Evolutionary conservation across 345 rosid species (phyloP), one percentile per base, ranked within the genome.

Genomic region (Eutrema heterophyllum): DNA sequence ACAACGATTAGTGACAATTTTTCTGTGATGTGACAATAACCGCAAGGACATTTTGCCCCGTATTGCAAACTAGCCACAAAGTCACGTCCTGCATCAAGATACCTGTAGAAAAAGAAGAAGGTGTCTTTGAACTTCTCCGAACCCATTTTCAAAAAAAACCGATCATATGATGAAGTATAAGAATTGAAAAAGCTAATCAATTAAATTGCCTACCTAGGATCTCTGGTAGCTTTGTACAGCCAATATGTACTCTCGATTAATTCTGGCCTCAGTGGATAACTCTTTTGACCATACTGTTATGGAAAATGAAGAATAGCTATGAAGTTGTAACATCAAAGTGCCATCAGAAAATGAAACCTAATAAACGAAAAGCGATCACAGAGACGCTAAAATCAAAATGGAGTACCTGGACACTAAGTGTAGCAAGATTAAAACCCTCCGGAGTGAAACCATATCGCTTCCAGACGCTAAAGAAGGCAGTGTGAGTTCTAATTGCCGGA

Each of bases 241-340:
- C 97, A 92, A 73, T 95, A 95, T 16, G 99, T 95, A 85, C 99
- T 95, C 75, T 95, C 99, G 26, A 89, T 90, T 68, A 95, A 71
- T 83, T 95, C 97, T 7, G 99, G 99, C 71, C 99, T 97, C 70
- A 95, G 73, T 11, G 99, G 99, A 64, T 95, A 95, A 81, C 99
- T 87, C 77, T 86, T 92, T 69, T 95, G 99, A 44, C 99, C 99
- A 73, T 80, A 86, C 99, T 95, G 83, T 66, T 21, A 77, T 75
- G 74, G n/a, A 39, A 76, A 54, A 63, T n/a, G 33, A 16, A 43
- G 54, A 59, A 30, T 21, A 46, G 41, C n/a, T 50, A 46, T 12
- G 61, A 80, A 39, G 79, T 64, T 46, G 45, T 57, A 57, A 27
- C 4, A 52, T 29, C 12, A 39, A 24, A 64, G 14, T 21, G 21